These are phyloP conservation scores for Solanum sejunctum DNA, from an alignment of 257 asterid species.

Conservation along the genomic window DNA sequence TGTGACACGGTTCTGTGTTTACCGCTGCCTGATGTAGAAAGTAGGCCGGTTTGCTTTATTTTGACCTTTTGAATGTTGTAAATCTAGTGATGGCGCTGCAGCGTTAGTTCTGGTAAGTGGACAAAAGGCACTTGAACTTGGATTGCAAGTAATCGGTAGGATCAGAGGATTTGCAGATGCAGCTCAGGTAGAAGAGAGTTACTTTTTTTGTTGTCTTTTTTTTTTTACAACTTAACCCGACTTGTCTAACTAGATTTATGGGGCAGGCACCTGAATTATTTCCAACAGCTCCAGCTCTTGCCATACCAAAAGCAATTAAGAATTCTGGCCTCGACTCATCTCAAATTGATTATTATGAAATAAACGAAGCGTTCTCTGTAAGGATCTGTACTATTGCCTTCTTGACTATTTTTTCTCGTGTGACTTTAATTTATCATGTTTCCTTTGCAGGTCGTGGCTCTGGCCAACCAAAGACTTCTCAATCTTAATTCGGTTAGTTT, in stretches of 20 bases:
- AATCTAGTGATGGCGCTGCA: constrained; percentile 78
- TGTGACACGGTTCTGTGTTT: neutral
- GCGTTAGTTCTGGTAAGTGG: constrained; percentile 91
- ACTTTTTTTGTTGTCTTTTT: neutral
- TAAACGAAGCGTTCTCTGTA: constrained; percentile 92
- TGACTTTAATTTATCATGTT: neutral
- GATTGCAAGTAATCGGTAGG: constrained; percentile 62
- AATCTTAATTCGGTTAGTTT: constrained; percentile 57
- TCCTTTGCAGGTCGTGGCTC: constrained; percentile 80
- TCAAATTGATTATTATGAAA: constrained; percentile 72
- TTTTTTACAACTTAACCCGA: neutral
- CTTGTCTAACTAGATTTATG: constrained; percentile 14
- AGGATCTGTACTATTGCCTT: constrained; percentile 13
- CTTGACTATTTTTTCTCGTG: neutral
- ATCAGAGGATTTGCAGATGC: constrained; percentile 91
- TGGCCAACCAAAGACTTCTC: constrained; percentile 70
- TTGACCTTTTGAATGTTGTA: neutral
- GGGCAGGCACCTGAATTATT: constrained; percentile 87
- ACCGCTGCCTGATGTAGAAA: neutral
- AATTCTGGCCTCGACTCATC: constrained; percentile 63
- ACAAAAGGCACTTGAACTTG: constrained; percentile 57
- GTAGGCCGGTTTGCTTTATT: neutral
- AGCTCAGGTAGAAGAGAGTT: constrained; percentile 58
- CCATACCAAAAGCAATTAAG: constrained; percentile 84
- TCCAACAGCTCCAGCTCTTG: constrained; percentile 92